Conservation (phyloP, 129 eudicot genomes). For the Tanacetum coccineum region DNA sequence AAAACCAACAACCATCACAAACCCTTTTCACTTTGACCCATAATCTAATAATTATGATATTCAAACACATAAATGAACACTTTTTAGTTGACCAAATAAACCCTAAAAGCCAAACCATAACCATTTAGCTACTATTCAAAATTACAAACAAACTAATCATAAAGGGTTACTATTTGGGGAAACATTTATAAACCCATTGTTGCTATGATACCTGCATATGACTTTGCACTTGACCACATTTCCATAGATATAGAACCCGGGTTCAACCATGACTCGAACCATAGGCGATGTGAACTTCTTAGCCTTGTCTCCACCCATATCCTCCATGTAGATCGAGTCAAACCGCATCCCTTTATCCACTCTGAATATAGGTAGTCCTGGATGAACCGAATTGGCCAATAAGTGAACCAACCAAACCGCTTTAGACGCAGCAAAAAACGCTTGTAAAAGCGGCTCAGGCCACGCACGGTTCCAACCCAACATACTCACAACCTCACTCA, state of each 20-base stretch:
- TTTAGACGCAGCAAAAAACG: conserved; percentile 80
- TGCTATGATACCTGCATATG: conserved; percentile 67
- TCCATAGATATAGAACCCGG: conserved; percentile 89
- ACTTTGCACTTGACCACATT: conserved; percentile 98
- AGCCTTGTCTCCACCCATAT: conserved; percentile 78
- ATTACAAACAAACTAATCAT: conserved; percentile 20
- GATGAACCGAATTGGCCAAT: conserved; percentile 86
- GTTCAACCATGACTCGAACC: conserved; percentile 88
- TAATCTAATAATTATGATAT: conserved; percentile 23
- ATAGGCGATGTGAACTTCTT: conserved; percentile 45
- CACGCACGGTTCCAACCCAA: conserved; percentile 93
- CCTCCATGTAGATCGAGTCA: conserved; percentile 94
- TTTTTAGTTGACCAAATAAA: conserved; percentile 31
- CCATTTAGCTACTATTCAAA: conserved; percentile 6
- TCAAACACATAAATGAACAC: conserved; percentile 9
- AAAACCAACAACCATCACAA: conserved; percentile 26
- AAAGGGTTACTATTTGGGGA: conserved; percentile 30
- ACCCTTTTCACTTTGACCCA: conserved; percentile 36
- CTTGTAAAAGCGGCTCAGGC: conserved; percentile 88
- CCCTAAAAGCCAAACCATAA: conserved; percentile 29
- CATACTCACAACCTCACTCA: conserved; percentile 90
- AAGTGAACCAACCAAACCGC: conserved; percentile 92
- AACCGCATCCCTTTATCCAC: conserved; percentile 67
- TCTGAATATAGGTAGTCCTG: conserved; percentile 69
- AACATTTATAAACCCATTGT: conserved; percentile 24